A percentile compares a stretch with the other conserved stretches of the same genome.
These are phyloP conservation scores for Quercus tomentella DNA, from an alignment of 331 rosid genomes.

Conservation along the genomic window DNA sequence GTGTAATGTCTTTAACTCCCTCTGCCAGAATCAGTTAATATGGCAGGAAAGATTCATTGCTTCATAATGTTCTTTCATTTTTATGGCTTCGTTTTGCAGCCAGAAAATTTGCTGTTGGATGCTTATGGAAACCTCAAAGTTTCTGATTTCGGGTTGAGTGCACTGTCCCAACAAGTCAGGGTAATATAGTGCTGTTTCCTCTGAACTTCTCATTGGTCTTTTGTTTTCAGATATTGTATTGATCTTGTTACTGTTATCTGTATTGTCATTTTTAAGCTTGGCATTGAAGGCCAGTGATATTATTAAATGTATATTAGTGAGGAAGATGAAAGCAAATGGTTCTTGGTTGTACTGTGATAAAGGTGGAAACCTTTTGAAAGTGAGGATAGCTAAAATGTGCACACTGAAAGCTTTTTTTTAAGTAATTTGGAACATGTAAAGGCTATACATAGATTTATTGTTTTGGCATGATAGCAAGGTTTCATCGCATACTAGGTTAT, in stretches of 20 bases:
- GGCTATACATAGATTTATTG: neutral
- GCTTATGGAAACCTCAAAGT: constrained; percentile 76
- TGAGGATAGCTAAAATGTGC: neutral
- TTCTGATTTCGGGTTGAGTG: constrained; percentile 98
- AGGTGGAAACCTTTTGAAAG: neutral
- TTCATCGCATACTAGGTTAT: neutral
- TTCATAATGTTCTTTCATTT: constrained; percentile 6
- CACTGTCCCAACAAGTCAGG: constrained; percentile 91
- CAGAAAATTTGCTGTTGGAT: constrained; percentile 91
- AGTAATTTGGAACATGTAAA: neutral
- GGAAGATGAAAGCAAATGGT: neutral
- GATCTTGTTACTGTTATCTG: constrained; percentile 7
- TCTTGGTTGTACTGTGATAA: neutral
- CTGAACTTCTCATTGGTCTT: constrained; percentile 12
- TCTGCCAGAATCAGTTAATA: neutral
- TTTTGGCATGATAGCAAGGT: neutral
- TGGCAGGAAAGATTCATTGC: neutral
- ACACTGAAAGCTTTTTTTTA: neutral
- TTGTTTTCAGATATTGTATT: neutral
- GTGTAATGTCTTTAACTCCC: constrained; percentile 8
- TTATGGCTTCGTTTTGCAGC: constrained; percentile 53
- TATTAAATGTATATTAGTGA: neutral
- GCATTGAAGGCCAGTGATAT: neutral
- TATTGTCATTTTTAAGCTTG: neutral
- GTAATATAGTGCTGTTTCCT: constrained; percentile 39